Base-by-base conservation (phyloP, 371 early-diverging fungal genomes). In the Rhizopus delemar region DNA sequence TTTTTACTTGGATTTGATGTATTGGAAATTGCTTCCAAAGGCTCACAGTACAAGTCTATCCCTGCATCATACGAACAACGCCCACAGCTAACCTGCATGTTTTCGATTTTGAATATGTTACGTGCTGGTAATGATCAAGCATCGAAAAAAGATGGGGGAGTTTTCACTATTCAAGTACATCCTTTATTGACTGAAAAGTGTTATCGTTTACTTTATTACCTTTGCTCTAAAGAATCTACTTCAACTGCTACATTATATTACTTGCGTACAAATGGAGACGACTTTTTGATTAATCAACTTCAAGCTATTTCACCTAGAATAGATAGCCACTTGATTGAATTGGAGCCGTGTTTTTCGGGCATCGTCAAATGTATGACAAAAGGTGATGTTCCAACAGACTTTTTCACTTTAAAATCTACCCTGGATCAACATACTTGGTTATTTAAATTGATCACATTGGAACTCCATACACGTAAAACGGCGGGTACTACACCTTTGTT, bases 371-470 rank as follows among this genome's bases (percentile, higher is more conserved):
- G 39, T 16, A 33, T 53, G 0, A 68, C 70, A 35, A 56, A 63
- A 13, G 62, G 68, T 0, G 46, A 50, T 4, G 46, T 74, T 53
- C 56, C 62, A n/a, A 70, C 68, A 15, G 79, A 83, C 48, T 78
- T 83, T 41, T 62, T 70, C 53, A 74, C 72, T 8, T 50, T 85
- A 31, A 58, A 77, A 22, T 84, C 90, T 8, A 83, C 84, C 55
- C 78, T 94, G 46, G 83, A 93, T 57, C 91, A 90, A 51, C 88
- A 92, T 29, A 84, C 93, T 2, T 95, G 95, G 95, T 69, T 94
- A 13, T 77, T 95, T 76, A 82, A 90, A 51, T 70, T 84, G 41
- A 66, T 91, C n/a, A 91, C 94, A 0, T 63, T 95, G 46, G 94
- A 93, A 66, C 71, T 93, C 39, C 93, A 89, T 51, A 71, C 74